Evolutionary conservation across 177 flowering plant species (phyloP).

Genomic region (Vitis hybrid): DNA sequence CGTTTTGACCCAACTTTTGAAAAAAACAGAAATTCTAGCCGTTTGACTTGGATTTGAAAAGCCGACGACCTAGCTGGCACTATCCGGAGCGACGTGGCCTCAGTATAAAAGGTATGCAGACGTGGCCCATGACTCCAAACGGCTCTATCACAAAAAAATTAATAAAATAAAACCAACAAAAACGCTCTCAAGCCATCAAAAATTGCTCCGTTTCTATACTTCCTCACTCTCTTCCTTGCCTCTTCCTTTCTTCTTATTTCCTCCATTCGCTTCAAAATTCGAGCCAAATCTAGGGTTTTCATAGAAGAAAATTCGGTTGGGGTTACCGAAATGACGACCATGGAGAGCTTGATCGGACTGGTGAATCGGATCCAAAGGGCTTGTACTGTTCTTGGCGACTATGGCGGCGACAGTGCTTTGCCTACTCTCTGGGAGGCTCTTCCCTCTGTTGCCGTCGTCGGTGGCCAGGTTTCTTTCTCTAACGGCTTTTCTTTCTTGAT

Average conservation of each 20-base stretch:
- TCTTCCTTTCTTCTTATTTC: not conserved
- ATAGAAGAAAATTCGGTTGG: not conserved
- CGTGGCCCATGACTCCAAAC: constrained; percentile 4
- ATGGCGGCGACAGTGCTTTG: constrained; percentile 42
- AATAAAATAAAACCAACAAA: not conserved
- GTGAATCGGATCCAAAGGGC: constrained; percentile 59
- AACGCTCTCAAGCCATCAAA: constrained; percentile 4
- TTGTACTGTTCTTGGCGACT: constrained; percentile 58
- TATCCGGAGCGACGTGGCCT: too few relatives aligned
- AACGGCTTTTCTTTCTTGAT: not conserved
- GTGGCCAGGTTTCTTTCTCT: constrained; percentile 49
- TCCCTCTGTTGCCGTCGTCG: constrained; percentile 61
- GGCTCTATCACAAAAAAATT: not conserved
- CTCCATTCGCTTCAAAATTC: not conserved
- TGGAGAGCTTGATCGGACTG: constrained; percentile 60
- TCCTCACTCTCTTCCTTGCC: not conserved
- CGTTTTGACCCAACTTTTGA: too few relatives aligned
- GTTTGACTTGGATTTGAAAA: too few relatives aligned
- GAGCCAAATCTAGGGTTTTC: not conserved
- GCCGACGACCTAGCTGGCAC: too few relatives aligned
- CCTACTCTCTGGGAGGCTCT: constrained; percentile 68
- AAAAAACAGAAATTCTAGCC: too few relatives aligned
- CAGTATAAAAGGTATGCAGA: not conserved
- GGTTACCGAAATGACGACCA: constrained; percentile 32
- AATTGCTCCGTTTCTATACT: constrained; percentile 12